phyloP scores from a whole-genome alignment of 305 asterid species.

The Euphrasia arctica region DNA sequence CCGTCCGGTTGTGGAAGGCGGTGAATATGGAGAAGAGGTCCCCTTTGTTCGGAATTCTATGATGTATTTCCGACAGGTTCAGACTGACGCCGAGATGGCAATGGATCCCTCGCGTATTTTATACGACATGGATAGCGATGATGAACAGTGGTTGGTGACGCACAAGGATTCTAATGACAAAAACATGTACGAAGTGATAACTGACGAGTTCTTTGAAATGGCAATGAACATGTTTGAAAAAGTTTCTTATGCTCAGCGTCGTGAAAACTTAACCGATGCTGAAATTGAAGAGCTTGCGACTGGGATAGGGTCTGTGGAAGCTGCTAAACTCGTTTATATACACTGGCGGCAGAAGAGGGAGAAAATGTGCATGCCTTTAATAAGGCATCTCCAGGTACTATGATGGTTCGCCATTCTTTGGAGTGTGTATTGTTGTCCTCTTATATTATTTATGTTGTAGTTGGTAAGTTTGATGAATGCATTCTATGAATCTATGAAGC shows the following conservation, averaged over 20 bases:
- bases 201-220: constrained; percentile 59
- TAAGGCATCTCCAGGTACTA: constrained; percentile 71
- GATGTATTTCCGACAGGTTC: constrained; percentile 55
- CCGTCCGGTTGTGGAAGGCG: constrained; percentile 47
- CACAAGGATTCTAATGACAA: not conserved
- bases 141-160: constrained; percentile 54
- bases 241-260: constrained; percentile 50
- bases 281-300: constrained; percentile 51
- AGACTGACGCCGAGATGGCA: constrained; percentile 75
- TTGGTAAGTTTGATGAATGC: constrained; percentile 9
- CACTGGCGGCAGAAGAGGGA: constrained; percentile 65
- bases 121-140: constrained; percentile 83
- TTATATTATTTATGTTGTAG: constrained; percentile 5
- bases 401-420: not conserved
- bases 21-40: constrained; percentile 36
- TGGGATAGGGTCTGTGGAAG: constrained; percentile 46
- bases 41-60: constrained; percentile 44
- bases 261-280: constrained; percentile 44
- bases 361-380: constrained; percentile 56
- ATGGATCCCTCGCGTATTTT: constrained; percentile 50
- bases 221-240: constrained; percentile 60
- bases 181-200: constrained; percentile 29
- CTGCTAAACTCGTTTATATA: constrained; percentile 43
- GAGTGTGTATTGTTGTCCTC: constrained; percentile 1
- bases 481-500: not conserved